These are phyloP conservation scores for Petrea volubilis DNA, from an alignment of 257 asterid genomes.

Conservation along the genomic window DNA sequence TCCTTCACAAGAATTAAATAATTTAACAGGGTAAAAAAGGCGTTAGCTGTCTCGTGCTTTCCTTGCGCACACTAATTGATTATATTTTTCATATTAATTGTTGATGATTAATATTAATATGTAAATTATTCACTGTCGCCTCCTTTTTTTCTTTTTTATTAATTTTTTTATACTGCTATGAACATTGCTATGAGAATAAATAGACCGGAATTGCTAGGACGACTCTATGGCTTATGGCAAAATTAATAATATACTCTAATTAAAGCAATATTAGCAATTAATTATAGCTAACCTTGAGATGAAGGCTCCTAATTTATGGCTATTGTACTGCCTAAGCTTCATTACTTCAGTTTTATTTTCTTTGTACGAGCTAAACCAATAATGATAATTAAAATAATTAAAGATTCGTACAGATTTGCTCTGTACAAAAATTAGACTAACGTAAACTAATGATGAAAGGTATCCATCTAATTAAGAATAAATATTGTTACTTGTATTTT, in stretches of 20 bases:
- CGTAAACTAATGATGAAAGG: too few relatives aligned
- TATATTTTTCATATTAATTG: too few relatives aligned
- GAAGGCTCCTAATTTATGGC: conserved; percentile 19
- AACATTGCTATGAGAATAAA: too few relatives aligned
- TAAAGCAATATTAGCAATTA: conserved; percentile 1
- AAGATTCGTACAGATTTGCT: too few relatives aligned
- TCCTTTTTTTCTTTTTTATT: too few relatives aligned
- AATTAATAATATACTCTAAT: neutral
- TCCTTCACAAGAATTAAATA: conserved; percentile 9
- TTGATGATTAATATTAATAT: too few relatives aligned
- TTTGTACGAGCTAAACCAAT: neutral
- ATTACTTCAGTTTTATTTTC: neutral
- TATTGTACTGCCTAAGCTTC: conserved; percentile 1
- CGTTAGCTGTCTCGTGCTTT: neutral
- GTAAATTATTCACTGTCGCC: too few relatives aligned
- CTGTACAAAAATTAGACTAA: too few relatives aligned
- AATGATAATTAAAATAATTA: neutral
- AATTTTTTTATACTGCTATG: too few relatives aligned
- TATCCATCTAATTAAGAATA: too few relatives aligned
- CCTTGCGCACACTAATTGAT: neutral
- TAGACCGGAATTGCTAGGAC: neutral
- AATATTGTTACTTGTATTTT: too few relatives aligned
- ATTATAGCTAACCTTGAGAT: neutral
- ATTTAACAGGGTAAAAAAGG: neutral
- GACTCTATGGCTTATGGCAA: conserved; percentile 1